Evolutionary conservation across 768 basidiomycete species (phyloP), one percentile per base, ranked within the genome.

Genomic region (Psilocybe sp.): DNA sequence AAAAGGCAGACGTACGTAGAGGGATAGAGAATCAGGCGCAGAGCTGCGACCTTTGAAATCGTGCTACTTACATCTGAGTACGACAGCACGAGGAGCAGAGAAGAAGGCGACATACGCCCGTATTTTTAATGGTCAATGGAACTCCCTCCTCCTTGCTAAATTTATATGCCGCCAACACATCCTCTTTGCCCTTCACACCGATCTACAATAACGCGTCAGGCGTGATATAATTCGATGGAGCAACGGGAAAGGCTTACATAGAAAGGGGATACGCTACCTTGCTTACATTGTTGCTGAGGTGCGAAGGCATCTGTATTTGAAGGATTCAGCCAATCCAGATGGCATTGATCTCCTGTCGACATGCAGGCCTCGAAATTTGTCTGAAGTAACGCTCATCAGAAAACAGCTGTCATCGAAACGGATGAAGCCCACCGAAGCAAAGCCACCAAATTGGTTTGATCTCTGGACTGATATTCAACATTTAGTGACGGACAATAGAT

Each of bases 351-450:
- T 7, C 67, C 64, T 0, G 68, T 69, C 10, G 62, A 48, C 61
- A 81, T 79, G 58, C 82, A 84, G 1, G 77, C 77, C 52, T 81
- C 81, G 77, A 77, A 82, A 53, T 82, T 77, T 0, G 73, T 62
- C 55, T 67, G 18, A 41, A 15, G n/a, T 10, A 16, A 33, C n/a
- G 31, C 28, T 34, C 28, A 45, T 4, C 32, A 33, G 15, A 38
- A 35, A 13, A 53, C 41, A 20, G 33, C 13, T 32, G 10, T 31
- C 13, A 51, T 14, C 10, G 8, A 44, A 52, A 15, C 8, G n/a
- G 2, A 47, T 14, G 1, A 10, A 1, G 31, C 54, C 39, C 43
- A 57, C 55, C 31, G 53, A 47, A 16, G 50, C 44, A 43, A 49
- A 54, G 16, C 52, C 59, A 23, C 56, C 59, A 38, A 58, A 60